Evolutionary conservation across 352 stramenopile species (phyloP), one percentile per base, ranked within the genome.

Genomic region (Globisporangium orthogonon): DNA sequence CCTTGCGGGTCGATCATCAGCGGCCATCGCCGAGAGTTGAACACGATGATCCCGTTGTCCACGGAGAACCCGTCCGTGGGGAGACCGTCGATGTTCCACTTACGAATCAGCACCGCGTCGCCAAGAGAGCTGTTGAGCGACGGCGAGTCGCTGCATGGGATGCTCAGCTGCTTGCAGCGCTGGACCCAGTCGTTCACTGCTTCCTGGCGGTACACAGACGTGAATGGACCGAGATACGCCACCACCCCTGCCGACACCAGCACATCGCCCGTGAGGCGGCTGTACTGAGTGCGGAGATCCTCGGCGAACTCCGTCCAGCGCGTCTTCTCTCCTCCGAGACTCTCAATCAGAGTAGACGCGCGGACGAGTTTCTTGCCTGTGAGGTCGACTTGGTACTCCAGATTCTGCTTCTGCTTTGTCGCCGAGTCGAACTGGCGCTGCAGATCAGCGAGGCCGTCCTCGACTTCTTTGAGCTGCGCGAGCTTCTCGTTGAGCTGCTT

Each of bases 1-100:
- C 91, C 91, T 51, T 98, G 93, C 1, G 94, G 94, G 52, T 98
- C 94, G 50, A 98, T 98, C 86, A 98, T 96, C 13, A 98, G 62
- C 10, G 94, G 94, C 94, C 94, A 98, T 13, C 94, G 82, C 14
- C 92, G 71, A 10, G 93, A 91, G 60, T 97, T 98, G 59, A 98
- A 97, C 11, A 97, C 78, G 17, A 98, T 85, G 55, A 98, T 98
- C 23, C 87, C 94, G 53, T 98, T 98, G 61, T 98, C 94, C 9
- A 98, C 76, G 4, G 84, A 97, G 60, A 98, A 98, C 1, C 76
- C 73, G 56, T 98, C 94, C 0, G 91, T 97, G 3, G 94, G 94
- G 2, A 98, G 70, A 0, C 94, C 94, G 52, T 96, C 89, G 49
- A 98, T 97, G 58, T 98, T 96, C 94, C 94, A 98, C 59, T 97